phyloP scores from a whole-genome alignment of 225 moss, liverwort and hornwort genomes.

The Asterella californica region DNA sequence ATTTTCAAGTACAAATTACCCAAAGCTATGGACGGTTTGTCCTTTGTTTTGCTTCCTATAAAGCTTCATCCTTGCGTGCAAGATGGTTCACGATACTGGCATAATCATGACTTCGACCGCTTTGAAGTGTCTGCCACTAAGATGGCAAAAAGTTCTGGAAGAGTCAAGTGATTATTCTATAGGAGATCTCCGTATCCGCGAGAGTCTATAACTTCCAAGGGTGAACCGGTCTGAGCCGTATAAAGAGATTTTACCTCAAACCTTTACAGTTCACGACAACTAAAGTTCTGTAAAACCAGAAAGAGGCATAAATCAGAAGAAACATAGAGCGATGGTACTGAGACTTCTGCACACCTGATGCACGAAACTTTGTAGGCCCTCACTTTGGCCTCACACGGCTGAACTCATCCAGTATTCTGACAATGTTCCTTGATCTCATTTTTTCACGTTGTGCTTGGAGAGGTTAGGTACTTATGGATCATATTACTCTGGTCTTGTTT shows the following conservation, averaged over 20 bases:
- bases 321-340: not conserved
- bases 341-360: not conserved
- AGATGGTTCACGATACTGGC: not conserved
- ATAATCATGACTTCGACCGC: not conserved
- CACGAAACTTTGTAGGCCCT: not conserved
- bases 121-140: not conserved
- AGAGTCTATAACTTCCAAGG: not conserved
- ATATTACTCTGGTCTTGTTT: not conserved
- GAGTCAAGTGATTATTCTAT: not conserved
- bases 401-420: not conserved
- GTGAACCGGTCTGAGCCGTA: not conserved
- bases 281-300: not conserved
- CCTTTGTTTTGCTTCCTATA: not conserved
- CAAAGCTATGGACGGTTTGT: not conserved
- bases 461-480: not conserved
- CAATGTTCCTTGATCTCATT: not conserved
- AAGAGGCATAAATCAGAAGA: not conserved
- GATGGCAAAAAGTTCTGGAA: not conserved
- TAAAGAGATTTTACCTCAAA: not conserved
- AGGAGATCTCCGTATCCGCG: not conserved
- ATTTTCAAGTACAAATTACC: not conserved
- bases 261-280: not conserved
- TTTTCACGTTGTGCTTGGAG: not conserved
- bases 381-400: not conserved
- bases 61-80: not conserved